Conservation (phyloP, 306 rosid genomes). For the Quercus wislizeni region DNA sequence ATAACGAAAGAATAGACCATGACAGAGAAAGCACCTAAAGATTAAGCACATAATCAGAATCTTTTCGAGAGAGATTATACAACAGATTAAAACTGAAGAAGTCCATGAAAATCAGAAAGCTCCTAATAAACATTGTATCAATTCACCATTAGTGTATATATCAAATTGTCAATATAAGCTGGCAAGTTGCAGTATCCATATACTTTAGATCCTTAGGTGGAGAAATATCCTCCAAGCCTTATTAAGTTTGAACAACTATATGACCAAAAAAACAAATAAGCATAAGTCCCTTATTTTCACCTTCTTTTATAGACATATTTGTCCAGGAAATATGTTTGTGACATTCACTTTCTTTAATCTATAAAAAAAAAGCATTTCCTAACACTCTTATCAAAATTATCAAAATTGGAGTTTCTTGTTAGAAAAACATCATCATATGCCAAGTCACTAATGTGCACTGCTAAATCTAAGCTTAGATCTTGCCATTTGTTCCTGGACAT, state of each 20-base stretch:
- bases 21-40: not conserved
- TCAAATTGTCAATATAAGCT: not conserved
- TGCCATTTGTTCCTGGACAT: not conserved
- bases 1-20: not conserved
- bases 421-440: not conserved
- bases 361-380: not conserved
- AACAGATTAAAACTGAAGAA: not conserved
- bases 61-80: not conserved
- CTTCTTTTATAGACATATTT: not conserved
- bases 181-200: not conserved
- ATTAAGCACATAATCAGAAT: not conserved
- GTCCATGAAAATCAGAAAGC: not conserved
- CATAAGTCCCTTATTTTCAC: not conserved
- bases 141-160: not conserved
- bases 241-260: not conserved
- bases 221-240: not conserved
- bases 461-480: constrained; percentile 5
- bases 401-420: not conserved
- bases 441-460: not conserved
- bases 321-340: not conserved
- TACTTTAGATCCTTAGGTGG: not conserved
- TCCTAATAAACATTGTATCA: not conserved
- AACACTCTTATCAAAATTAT: not conserved
- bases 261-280: not conserved
- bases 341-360: not conserved